Evolutionary conservation across 73 alveolate genomes (phyloP).

Genomic region (Paramecium sexaurelia): DNA sequence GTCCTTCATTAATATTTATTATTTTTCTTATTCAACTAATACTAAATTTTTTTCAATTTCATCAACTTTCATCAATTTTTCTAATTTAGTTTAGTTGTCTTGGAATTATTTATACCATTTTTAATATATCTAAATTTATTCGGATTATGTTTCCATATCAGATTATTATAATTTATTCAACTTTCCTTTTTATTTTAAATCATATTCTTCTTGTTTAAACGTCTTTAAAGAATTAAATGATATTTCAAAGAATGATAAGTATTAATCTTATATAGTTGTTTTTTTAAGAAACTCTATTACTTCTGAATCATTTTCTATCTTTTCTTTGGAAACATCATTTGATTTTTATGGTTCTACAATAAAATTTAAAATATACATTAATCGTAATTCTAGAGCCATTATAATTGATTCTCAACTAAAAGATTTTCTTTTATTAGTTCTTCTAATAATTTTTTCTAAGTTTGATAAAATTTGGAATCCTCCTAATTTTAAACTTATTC

Average conservation of each 20-base stretch:
- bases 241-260: not conserved
- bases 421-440: not conserved
- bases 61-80: not conserved
- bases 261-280: not conserved
- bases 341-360: not conserved
- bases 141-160: not conserved
- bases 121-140: not conserved
- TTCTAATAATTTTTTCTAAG: not conserved
- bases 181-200: not conserved
- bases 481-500: not conserved
- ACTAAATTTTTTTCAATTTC: not conserved
- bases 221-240: not conserved
- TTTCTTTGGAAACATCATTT: not conserved
- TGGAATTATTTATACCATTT: not conserved
- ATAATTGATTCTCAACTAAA: not conserved
- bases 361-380: not conserved
- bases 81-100: not conserved
- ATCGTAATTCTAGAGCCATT: not conserved
- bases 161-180: not conserved
- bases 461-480: not conserved
- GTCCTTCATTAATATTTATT: not conserved
- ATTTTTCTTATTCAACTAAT: not conserved
- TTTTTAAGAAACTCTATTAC: not conserved
- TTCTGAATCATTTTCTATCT: not conserved
- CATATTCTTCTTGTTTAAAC: not conserved